Evolutionary conservation across 306 rosid species (phyloP).

Genomic region (Vachellia collinsii): DNA sequence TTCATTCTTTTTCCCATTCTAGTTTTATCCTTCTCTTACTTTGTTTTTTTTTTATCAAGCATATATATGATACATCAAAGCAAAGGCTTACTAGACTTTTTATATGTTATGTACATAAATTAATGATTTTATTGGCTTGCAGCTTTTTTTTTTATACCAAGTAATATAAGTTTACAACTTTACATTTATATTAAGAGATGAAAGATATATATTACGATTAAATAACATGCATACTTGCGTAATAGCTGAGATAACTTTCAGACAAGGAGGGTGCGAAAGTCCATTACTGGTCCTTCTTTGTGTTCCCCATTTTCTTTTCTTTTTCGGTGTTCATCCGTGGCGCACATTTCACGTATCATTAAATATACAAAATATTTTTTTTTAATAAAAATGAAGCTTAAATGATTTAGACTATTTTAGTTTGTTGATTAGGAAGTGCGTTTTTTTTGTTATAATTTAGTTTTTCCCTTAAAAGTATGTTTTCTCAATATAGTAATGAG

Average conservation of each 20-base stretch:
- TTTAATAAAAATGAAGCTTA: background rate
- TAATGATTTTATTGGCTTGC: background rate
- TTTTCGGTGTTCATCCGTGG: constrained; percentile 1
- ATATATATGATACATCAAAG: background rate
- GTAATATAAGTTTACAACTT: background rate
- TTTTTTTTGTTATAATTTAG: no score
- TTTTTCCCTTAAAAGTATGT: no score
- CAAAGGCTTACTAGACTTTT: background rate
- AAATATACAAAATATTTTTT: background rate
- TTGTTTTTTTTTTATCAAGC: background rate
- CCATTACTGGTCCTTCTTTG: background rate
- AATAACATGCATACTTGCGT: background rate
- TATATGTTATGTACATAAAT: background rate
- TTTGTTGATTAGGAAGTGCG: no score
- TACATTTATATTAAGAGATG: background rate
- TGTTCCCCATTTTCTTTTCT: background rate
- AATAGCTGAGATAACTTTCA: background rate
- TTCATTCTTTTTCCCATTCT: background rate
- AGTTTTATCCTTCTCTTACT: background rate
- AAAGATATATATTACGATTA: background rate
- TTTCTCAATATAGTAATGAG: no score
- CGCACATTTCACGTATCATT: background rate
- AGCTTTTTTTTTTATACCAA: background rate
- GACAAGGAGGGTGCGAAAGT: background rate
- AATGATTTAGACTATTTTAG: background rate